Conservation (phyloP, 2,329 filamentous ascomycete genomes). For the Zymoseptoria brevis region DNA sequence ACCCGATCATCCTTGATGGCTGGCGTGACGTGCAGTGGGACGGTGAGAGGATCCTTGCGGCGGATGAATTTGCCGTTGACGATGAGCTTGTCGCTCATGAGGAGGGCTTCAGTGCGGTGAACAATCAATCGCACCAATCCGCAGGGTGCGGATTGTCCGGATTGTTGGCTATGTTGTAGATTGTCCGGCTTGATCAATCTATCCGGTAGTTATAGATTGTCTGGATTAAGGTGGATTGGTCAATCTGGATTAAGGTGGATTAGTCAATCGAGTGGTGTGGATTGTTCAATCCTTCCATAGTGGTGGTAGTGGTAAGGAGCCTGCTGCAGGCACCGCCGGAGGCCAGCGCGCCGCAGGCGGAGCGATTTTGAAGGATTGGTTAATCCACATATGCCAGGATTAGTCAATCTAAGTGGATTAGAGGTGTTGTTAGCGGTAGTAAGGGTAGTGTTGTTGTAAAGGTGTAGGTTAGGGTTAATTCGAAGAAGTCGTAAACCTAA, state of each 20-base stretch:
- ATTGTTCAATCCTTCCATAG: too few relatives aligned
- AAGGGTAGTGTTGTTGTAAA: not conserved
- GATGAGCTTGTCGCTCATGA: conserved; percentile 35
- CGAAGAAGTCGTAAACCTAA: not conserved
- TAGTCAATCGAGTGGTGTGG: too few relatives aligned
- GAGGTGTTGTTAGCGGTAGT: not conserved
- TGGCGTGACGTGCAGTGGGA: conserved; percentile 22
- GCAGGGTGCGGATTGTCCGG: not conserved
- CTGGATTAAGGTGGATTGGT: not conserved
- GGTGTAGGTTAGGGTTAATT: not conserved
- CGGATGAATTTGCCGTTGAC: conserved; percentile 35
- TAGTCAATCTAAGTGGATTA: not conserved
- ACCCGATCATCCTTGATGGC: conserved; percentile 9
- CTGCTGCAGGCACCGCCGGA: not conserved
- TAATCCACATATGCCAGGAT: not conserved
- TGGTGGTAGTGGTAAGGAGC: not conserved
- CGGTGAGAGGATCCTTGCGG: conserved; percentile 34
- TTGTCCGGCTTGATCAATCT: not conserved
- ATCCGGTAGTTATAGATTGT: not conserved
- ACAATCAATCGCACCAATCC: not conserved
- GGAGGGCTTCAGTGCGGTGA: conserved; percentile 26
- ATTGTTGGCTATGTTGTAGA: not conserved
- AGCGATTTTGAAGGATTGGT: not conserved
- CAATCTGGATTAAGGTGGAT: not conserved
- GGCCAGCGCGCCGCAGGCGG: not conserved